Base-by-base conservation (phyloP, 768 basidiomycete species). In the Kwoniella dejecticola region DNA sequence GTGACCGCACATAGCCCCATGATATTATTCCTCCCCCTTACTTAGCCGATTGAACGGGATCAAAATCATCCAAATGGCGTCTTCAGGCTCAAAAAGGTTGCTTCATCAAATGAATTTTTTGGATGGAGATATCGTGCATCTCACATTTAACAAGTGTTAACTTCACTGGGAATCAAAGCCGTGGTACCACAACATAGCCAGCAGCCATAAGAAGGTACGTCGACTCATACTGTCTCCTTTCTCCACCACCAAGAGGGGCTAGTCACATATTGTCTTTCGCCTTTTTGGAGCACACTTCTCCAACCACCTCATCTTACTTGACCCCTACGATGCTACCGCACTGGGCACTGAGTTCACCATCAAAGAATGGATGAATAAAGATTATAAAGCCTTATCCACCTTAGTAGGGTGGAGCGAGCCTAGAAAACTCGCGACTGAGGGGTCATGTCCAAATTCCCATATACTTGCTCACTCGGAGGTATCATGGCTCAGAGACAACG, bases 361-460 rank as follows among this genome's bases (percentile, higher is more conserved):
- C 63, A 69, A 63, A 62, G 40, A 57, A 50, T 21, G 62, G 23
- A 12, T 31, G 44, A 19, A 42, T 23, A 36, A 59, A 73, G 74
- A 76, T 76, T 77, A 77, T 63, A 69, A 63, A 62, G 67, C 65
- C 62, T 48, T 57, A 64, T 69, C 60, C 66, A 63, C 59, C 55
- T 63, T 72, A 70, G 74, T 44, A 73, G 68, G 62, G 66, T 66
- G 69, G 72, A 66, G 77, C 77, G 77, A 77, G 76, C 77, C 76
- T 79, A 79, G 77, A 79, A 79, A 79, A 79, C 76, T 77, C 77
- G 77, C 68, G 74, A 76, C 77, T 79, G 77, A 79, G 68, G 64
- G 63, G 61, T 33, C 31, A n/a, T 52, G 4, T 27, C 27, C 10
- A 46, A 13, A 24, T n/a, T 21, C 21, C 4, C 13, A n/a, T 36